Base-by-base conservation (phyloP, 2,329 filamentous ascomycete species). In the Cyphellophora europaea region DNA sequence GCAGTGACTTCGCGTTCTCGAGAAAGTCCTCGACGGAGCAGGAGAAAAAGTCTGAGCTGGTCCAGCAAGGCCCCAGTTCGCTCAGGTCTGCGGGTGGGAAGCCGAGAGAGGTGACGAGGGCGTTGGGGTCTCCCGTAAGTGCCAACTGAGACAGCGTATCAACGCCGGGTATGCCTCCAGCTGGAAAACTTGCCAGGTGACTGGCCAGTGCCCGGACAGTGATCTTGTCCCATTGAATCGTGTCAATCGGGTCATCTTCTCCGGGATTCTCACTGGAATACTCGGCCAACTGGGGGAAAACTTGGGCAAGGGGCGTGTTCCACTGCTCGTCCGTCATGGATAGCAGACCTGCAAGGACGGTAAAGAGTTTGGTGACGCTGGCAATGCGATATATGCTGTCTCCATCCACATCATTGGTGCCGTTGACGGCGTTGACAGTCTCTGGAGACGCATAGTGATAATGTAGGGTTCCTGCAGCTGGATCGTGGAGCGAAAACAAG, bases 211-310 rank as follows among this genome's bases (percentile, higher is more conserved):
- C 56, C 4, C 56, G 57, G 4, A 69, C 49, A 0, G 66, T 71
- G 19, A 72, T 52, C 6, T 65, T 59, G 21, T 68, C 57, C 67
- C 67, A 72, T 27, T 57, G 49, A 2, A 65, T 50, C 1, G 54
- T 49, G 15, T 52, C 49, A 5, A 63, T 48, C 3, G 46, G 45
- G 30, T 59, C 53, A 5, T 49, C 33, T n/a, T n/a, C n/a, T n/a
- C n/a, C n/a, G 28, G 47, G 4, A 5, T 29, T 11, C 19, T 30
- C 27, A 5, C 19, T 33, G 13, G 32, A 16, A 12, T 21, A 41
- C 4, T 49, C 34, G 4, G 47, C 41, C 5, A 61, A 43, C 31
- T 61, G 55, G 0, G 67, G 64, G 5, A 71, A 49, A 34, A 67
- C 66, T 21, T 66, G 58, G 1, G 65, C 57, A 4, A 73, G 53